A percentile compares a stretch with the other conserved stretches of the same genome.
Conservation (phyloP, 1,284 basidiomycete genomes). For the Mycena citricolor region DNA sequence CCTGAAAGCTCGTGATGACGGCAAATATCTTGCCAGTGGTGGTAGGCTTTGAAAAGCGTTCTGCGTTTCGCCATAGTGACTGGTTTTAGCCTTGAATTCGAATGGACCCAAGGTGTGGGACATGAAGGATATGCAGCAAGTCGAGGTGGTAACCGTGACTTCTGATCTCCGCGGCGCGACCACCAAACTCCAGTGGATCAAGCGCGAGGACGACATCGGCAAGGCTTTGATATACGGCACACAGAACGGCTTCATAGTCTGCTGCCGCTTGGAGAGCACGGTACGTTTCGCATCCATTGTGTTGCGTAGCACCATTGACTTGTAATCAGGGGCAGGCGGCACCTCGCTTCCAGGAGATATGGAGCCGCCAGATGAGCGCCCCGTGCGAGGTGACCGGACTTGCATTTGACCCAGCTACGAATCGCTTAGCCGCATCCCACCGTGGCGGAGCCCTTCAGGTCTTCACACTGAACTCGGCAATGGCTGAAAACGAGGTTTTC, state of each 20-base stretch:
- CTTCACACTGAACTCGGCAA: constrained; percentile 14
- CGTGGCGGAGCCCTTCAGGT: constrained; percentile 20
- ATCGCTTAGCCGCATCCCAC: constrained; percentile 18
- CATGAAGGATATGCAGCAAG: constrained; percentile 7
- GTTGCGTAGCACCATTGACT: too few species aligned
- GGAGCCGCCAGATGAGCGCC: not conserved
- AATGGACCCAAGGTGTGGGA: constrained; percentile 20
- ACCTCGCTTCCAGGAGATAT: not conserved
- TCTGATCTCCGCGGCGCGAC: constrained; percentile 12
- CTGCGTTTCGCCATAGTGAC: too few species aligned
- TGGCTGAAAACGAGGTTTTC: constrained; percentile 19
- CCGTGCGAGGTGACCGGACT: constrained; percentile 18
- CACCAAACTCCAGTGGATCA: constrained; percentile 16
- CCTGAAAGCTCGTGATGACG: constrained; percentile 15
- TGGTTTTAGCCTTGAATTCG: constrained; percentile 8
- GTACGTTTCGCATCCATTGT: not conserved
- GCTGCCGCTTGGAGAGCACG: constrained; percentile 11
- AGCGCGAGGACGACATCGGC: constrained; percentile 16
- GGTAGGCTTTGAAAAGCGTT: constrained; percentile 12
- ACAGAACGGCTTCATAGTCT: constrained; percentile 11
- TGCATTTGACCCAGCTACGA: constrained; percentile 15
- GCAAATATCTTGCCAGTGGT: constrained; percentile 18
- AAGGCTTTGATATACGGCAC: constrained; percentile 18
- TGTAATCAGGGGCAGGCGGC: not conserved
- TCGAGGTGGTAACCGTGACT: constrained; percentile 6